Conservation (phyloP, 2,329 filamentous ascomycete genomes). For the Colletotrichum lupini region DNA sequence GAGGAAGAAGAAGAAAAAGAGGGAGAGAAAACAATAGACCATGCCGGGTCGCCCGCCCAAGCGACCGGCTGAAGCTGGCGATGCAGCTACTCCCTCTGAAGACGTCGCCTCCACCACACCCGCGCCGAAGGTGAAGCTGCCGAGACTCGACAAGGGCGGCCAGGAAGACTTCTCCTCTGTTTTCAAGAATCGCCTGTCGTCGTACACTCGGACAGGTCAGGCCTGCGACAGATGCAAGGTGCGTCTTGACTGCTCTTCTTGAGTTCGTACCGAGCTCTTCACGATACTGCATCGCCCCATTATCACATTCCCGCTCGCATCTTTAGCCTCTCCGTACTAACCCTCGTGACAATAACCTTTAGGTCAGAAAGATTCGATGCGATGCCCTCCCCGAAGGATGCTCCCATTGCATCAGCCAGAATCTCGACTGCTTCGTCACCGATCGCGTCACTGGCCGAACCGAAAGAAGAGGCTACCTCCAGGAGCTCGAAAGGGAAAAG, state of each 20-base stretch:
- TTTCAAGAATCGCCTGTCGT: constrained; percentile 66
- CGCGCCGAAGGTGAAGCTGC: constrained; percentile 57
- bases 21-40: constrained; percentile 8
- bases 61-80: constrained; percentile 54
- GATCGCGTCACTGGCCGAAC: constrained; percentile 88
- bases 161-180: constrained; percentile 65
- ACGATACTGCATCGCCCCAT: too few species aligned
- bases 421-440: constrained; percentile 83
- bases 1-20: not conserved
- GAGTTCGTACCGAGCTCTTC: not conserved
- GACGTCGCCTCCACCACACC: constrained; percentile 41
- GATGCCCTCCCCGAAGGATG: constrained; percentile 84
- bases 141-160: constrained; percentile 57
- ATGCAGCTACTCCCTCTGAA: constrained; percentile 46
- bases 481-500: constrained; percentile 80
- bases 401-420: constrained; percentile 82
- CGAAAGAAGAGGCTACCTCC: constrained; percentile 80
- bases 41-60: constrained; percentile 54
- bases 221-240: constrained; percentile 92
- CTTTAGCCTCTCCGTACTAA: not conserved
- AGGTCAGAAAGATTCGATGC: constrained; percentile 89
- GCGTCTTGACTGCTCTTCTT: constrained; percentile 41
- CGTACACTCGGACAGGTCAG: constrained; percentile 77
- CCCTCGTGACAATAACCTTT: constrained; percentile 18
- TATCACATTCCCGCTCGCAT: not conserved